A percentile compares a stretch with the other conserved stretches of the same genome.
phyloP scores from a whole-genome alignment of 2,329 filamentous ascomycete species.

The Aspergillus tubingensis region DNA sequence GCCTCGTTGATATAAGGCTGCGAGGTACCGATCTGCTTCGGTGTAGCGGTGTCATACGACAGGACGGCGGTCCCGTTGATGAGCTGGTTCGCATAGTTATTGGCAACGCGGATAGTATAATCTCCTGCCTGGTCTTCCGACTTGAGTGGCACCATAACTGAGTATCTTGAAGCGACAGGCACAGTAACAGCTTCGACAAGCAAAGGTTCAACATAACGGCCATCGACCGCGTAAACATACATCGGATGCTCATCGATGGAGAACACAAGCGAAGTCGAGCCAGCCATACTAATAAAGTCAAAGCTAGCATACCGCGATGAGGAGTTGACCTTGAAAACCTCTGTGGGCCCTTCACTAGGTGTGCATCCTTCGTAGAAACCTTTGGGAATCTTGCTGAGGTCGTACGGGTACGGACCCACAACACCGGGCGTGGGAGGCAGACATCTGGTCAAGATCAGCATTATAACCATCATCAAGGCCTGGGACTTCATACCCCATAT shows the following conservation, averaged over 20 bases:
- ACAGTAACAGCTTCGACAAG: slow-evolving; percentile 40
- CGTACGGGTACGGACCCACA: slow-evolving; percentile 21
- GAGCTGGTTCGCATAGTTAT: slow-evolving; percentile 55
- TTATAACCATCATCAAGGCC: neutral
- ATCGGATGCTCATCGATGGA: slow-evolving; percentile 50
- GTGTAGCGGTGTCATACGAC: slow-evolving; percentile 36
- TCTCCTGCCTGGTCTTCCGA: slow-evolving; percentile 45
- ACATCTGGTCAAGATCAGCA: slow-evolving; percentile 23
- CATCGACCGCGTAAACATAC: slow-evolving; percentile 50
- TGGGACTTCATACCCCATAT: slow-evolving; percentile 27
- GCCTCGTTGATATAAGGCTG: slow-evolving; percentile 54
- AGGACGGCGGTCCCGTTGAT: slow-evolving; percentile 57
- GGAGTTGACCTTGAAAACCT: slow-evolving; percentile 37
- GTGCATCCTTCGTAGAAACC: slow-evolving; percentile 28
- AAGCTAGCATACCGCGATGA: slow-evolving; percentile 38
- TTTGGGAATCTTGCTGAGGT: slow-evolving; percentile 20
- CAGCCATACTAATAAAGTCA: slow-evolving; percentile 42
- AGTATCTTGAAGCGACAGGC: slow-evolving; percentile 43
- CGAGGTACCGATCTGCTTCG: slow-evolving; percentile 23
- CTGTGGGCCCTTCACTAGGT: slow-evolving; percentile 26
- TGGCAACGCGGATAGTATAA: slow-evolving; percentile 59
- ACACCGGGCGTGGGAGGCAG: slow-evolving; percentile 24
- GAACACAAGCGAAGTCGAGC: slow-evolving; percentile 35
- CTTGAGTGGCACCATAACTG: slow-evolving; percentile 47
- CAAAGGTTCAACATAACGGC: slow-evolving; percentile 46